Evolutionary conservation across 371 early-diverging fungal genomes (phyloP), one percentile per base, ranked within the genome.

Genomic region (Thermomucor indicae-seudaticae): DNA sequence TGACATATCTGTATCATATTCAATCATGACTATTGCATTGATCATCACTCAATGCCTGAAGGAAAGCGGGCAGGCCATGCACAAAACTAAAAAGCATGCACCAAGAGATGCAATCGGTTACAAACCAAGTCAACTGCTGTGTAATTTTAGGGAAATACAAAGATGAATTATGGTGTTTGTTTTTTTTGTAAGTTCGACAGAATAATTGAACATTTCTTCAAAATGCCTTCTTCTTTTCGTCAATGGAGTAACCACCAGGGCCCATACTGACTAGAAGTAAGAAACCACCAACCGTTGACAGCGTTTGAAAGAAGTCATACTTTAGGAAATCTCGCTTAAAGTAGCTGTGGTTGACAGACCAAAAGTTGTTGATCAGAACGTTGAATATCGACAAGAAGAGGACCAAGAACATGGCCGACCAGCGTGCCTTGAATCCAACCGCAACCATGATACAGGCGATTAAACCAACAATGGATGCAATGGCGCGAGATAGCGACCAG

Each of bases 261-360:
- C 96, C 97, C 49, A 92, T 82, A 65, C 86, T 93, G 62, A 88
- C 88, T 30, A 97, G 80, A 46, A 96, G 70, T 47, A 97, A 70
- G 67, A 96, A 91, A 16, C 97, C 97, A 47, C 97, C 97, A 70
- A 96, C 84, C 67, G 93, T 93, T 14, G 93, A 92, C 43, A 97
- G 76, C 2, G 90, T 96, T 70, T 97, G 97, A 89, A 96, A 97
- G 62, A 97, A 97, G 73, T 97, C 97, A 66, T 96, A 97, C 76
- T 95, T 91, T 58, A 93, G 81, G 65, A 95, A 97, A 55, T 97
- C 97, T 49, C 89, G 81, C 61, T 87, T 86, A 29, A 83, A 79
- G 42, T 83, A 79, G 50, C 78, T 78, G 45, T 86, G 85, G 60
- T 91, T 89, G 47, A 93, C 75, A 6, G 90, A 81, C 97, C 97